A percentile compares a stretch with the other conserved stretches of the same genome.
phyloP scores from a whole-genome alignment of 495 filamentous ascomycete species.

The Xylaria sp. region DNA sequence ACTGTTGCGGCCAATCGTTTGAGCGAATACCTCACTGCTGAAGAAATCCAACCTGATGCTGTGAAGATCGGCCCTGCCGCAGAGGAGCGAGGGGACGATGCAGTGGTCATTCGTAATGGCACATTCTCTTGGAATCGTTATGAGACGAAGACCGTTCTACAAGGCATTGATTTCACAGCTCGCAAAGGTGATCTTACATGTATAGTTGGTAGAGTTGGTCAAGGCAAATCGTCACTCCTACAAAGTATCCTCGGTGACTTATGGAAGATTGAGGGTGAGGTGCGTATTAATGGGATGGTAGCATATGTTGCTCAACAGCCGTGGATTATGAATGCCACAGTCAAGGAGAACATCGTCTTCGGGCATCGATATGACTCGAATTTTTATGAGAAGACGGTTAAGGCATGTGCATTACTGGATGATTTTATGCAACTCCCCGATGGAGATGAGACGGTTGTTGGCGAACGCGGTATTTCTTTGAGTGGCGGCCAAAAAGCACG shows the following conservation, averaged over 20 bases:
- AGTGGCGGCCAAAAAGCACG: slow-evolving; percentile 97
- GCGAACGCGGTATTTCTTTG: slow-evolving; percentile 95
- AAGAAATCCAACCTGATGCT: slow-evolving; percentile 89
- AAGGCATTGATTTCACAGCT: slow-evolving; percentile 83
- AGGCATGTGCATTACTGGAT: slow-evolving; percentile 90
- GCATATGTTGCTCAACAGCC: slow-evolving; percentile 92
- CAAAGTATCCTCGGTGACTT: slow-evolving; percentile 88
- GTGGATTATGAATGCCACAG: slow-evolving; percentile 98
- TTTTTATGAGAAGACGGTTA: slow-evolving; percentile 93
- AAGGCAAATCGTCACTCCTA: slow-evolving; percentile 92
- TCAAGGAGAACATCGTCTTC: slow-evolving; percentile 96
- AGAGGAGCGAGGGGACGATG: slow-evolving; percentile 78
- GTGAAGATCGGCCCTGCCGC: slow-evolving; percentile 72
- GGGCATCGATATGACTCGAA: slow-evolving; percentile 92
- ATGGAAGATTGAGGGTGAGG: slow-evolving; percentile 87
- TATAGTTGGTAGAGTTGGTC: slow-evolving; percentile 92
- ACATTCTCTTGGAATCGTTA: slow-evolving; percentile 95
- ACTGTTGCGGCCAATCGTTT: slow-evolving; percentile 87
- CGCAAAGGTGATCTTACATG: slow-evolving; percentile 92
- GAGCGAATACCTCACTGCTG: slow-evolving; percentile 83
- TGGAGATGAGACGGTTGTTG: slow-evolving; percentile 95
- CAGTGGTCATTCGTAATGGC: slow-evolving; percentile 80
- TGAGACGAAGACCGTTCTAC: slow-evolving; percentile 58
- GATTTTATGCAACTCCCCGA: slow-evolving; percentile 94
- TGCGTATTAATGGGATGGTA: slow-evolving; percentile 76